Base-by-base conservation (phyloP, 2,329 filamentous ascomycete species). In the Escovopsis sp. region DNA sequence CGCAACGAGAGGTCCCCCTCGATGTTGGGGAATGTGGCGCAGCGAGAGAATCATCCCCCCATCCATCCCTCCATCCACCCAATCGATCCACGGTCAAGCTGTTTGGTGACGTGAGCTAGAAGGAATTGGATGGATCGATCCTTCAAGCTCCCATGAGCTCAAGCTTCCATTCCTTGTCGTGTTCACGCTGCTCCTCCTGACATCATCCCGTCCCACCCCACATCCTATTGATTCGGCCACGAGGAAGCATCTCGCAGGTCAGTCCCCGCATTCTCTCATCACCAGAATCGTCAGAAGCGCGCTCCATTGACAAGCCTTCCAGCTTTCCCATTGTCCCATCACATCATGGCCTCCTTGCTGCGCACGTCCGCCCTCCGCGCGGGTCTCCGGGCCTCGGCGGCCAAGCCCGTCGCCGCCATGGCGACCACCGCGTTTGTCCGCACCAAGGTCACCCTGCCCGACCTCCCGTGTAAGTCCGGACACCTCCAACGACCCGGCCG, bases 391-490 rank as follows among this genome's bases (percentile, higher is more conserved):
- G 71, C 78, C 45, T 64, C 69, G 50, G 71, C 73, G 51, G 65
- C 73, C 39, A 73, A 71, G 55, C 68, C 70, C 43, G 8, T 11
- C 38, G 69, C 73, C 48, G 72, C 77, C 52, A 65, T 82, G 52
- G 75, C 79, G 45, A 74, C 75, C 58, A 79, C 78, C 48, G 80
- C 72, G 55, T 92, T 92, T 52, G 70, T 79, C 48, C 78, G 86
- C 51, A 76, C 75, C 63, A 94, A 94, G 69, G 88, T 83, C 35
- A 94, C 87, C 29, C 79, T 98, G 29, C 90, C 90, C 44, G 87
- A 94, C 53, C 77, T 96, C n/a, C 47, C 62, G 18, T 72, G 68
- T 71, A 51, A 50, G 65, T 35, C 16, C 17, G 16, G n/a, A n/a
- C n/a, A n/a, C n/a, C n/a, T n/a, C n/a, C n/a, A n/a, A n/a, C n/a